Evolutionary conservation across 768 basidiomycete species (phyloP), one percentile per base, ranked within the genome.

Genomic region (Boletellus sp.): DNA sequence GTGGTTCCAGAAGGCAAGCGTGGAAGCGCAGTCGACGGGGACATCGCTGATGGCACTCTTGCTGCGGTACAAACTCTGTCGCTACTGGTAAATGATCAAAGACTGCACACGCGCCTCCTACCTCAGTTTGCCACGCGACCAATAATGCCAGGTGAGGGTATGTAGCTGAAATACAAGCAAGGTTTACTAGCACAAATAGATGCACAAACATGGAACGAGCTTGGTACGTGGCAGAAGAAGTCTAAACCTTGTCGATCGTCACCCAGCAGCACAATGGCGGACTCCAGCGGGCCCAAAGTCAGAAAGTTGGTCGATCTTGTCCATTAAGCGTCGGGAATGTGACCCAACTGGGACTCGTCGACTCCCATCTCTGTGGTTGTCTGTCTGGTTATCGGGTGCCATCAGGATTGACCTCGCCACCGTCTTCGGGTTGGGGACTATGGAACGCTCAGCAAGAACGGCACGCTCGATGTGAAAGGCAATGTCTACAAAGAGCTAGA

Each of bases 311-410:
- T 64, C 38, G 66, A 68, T 43, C 62, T 68, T 44, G 58, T 69
- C 42, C 59, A 45, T 10, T 41, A 40, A 7, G 48, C 45, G 11
- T 61, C 63, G n/a, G 63, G 60, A 20, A 65, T 66, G 47, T 67
- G 65, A 60, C 51, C 60, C 5, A 67, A 60, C 42, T 70, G 65
- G 64, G 65, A 68, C 43, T 61, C 68, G 11, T 62, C 68, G 19
- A 59, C 56, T 42, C 60, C 56, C 31, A 56, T 68, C 32, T 3
- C 12, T 23, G 54, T 59, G 55, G 52, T 48, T 54, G 22, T 33
- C 32, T 22, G 5, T 36, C 23, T 26, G 20, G 37, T 46, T 47
- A 26, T 3, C 26, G 19, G n/a, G n/a, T n/a, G 1, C 4, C 23
- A 20, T 28, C 38, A 20, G 19, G 10, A 6, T 43, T 7, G 3